Base-by-base conservation (phyloP, 345 rosid genomes). In the Populus tremula region DNA sequence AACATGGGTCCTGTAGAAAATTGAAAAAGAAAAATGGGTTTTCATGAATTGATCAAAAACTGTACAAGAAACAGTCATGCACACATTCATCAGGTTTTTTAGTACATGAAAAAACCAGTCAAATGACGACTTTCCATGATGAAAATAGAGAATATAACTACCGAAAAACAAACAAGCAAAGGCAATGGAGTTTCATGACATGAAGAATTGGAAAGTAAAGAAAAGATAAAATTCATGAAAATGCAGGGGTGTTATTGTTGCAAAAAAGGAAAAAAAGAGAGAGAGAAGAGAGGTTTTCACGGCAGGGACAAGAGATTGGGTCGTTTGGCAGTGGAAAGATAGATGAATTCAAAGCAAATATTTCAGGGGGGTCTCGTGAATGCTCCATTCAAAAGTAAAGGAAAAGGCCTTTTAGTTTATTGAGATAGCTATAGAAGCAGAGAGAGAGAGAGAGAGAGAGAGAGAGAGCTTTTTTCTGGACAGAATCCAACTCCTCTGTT, bases 331-430 rank as follows among this genome's bases (percentile, higher is more conserved):
- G 82, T 68, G 77, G 87, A 86, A 81, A 78, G 90, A 93, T 88
- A n/a, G 39, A 65, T 59, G 90, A 88, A 91, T 84, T 87, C 85
- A 81, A 80, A 85, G 86, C 83, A 85, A 84, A 85, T 81, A 80
- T 49, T 81, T 91, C 99, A 95, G 85, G 88, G 92, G 85, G 36
- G 81, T 83, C 99, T 82, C 96, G 99, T 95, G 99, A 93, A 80
- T 82, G 90, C 88, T 88, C 80, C 84, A 85, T 84, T 87, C 78
- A 76, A 91, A 89, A 91, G 89, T 69, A 41, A 45, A 88, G 87
- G 87, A 66, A 18, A 20, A 1, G 0, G 1, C 14, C 21, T 62
- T 78, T 71, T 65, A 8, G 8, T 54, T 38, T 27, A 6, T 47
- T 21, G 49, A 18, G 33, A 5, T n/a, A 35, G 16, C 7, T 47